Evolutionary conservation across 2,329 filamentous ascomycete species (phyloP).

Genomic region (Cadophora luteo-olivacea): DNA sequence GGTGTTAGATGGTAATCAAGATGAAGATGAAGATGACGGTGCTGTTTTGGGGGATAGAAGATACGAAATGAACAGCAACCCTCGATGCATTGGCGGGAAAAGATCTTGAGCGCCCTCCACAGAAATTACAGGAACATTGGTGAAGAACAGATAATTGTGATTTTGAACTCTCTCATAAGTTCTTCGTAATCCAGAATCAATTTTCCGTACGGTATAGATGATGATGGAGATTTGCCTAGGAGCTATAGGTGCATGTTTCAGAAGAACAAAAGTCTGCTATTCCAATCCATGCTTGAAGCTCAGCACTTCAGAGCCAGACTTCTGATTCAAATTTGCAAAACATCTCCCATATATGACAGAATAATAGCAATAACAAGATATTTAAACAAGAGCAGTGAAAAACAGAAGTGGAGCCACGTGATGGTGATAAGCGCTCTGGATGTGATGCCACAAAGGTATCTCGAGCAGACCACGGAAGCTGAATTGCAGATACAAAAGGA

Average conservation of each 20-base stretch:
- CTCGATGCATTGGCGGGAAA: neutral
- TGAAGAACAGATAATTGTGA: neutral
- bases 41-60: neutral
- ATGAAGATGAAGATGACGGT: neutral
- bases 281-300: neutral
- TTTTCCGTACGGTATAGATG: neutral
- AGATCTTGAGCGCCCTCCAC: neutral
- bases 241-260: slow-evolving; percentile 4
- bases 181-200: neutral
- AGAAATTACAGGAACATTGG: neutral
- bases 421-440: slow-evolving; percentile 7
- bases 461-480: neutral
- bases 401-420: slow-evolving; percentile 10
- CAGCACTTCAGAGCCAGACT: neutral
- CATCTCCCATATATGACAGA: too few relatives aligned
- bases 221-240: neutral
- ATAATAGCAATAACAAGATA: neutral
- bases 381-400: neutral
- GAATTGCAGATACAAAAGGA: neutral
- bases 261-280: neutral
- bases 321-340: too few relatives aligned
- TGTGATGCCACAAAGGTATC: neutral
- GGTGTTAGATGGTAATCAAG: slow-evolving; percentile 20
- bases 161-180: neutral
- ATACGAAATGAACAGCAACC: neutral